Evolutionary conservation across 2,329 filamentous ascomycete species (phyloP).

Genomic region (Neopestalotiopsis rosae): DNA sequence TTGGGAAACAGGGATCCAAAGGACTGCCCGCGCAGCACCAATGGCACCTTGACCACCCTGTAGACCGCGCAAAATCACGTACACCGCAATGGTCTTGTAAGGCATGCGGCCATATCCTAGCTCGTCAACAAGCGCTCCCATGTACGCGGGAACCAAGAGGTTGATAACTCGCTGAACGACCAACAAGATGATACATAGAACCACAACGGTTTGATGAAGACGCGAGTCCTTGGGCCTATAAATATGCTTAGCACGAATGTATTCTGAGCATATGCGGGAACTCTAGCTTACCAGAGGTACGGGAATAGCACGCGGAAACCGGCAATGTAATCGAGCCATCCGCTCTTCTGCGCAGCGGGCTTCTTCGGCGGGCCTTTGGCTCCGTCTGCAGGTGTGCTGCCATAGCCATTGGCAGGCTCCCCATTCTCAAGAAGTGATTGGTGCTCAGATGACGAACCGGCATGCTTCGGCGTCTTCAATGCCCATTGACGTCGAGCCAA

Average conservation of each 20-base stretch:
- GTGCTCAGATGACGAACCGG: conserved; percentile 40
- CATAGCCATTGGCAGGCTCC: conserved; percentile 37
- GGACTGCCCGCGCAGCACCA: conserved; percentile 45
- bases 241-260: conserved; percentile 29
- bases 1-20: conserved; percentile 56
- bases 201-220: conserved; percentile 44
- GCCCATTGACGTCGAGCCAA: conserved; percentile 39
- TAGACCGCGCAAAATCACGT: conserved; percentile 48
- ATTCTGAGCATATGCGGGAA: conserved; percentile 23
- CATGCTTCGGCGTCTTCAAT: conserved; percentile 31
- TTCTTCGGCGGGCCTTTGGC: conserved; percentile 19
- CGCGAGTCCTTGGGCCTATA: conserved; percentile 43
- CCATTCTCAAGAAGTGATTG: conserved; percentile 47
- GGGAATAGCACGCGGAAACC: conserved; percentile 51
- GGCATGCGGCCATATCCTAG: conserved; percentile 47
- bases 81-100: conserved; percentile 48
- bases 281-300: conserved; percentile 43
- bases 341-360: conserved; percentile 7
- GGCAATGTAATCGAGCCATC: conserved; percentile 51
- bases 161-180: conserved; percentile 49
- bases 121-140: conserved; percentile 46
- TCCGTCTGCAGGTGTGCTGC: conserved; percentile 21
- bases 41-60: conserved; percentile 52
- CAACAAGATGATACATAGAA: conserved; percentile 47
- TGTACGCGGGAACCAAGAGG: conserved; percentile 46